Percentiles rank a stretch among this genome's conserved stretches.
phyloP scores from a whole-genome alignment of 192 early-diverging fungal genomes.

The Funneliformis mosseae region DNA sequence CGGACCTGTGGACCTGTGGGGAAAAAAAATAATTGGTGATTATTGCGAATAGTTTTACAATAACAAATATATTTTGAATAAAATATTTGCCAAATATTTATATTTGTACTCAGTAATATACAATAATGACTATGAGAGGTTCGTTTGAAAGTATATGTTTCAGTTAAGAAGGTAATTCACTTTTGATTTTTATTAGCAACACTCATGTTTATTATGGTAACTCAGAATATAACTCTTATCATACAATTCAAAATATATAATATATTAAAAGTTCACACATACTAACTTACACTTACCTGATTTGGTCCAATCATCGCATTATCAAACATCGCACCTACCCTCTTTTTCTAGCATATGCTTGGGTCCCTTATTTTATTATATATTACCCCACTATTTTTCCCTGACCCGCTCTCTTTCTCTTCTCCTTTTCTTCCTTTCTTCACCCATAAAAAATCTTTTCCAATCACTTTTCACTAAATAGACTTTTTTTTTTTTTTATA shows the following conservation, averaged over 20 bases:
- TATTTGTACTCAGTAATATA: conserved; percentile 4
- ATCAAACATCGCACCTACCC: not conserved
- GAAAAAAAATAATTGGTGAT: not conserved
- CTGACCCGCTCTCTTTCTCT: not conserved
- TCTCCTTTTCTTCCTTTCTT: not conserved
- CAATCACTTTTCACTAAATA: conserved; percentile 11
- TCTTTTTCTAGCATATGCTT: not conserved
- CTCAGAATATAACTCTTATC: not conserved
- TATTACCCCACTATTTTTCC: not conserved
- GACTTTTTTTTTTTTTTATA: conserved; percentile 8
- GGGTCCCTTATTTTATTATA: conserved; percentile 18
- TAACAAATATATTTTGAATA: not conserved
- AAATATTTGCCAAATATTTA: conserved; percentile 24
- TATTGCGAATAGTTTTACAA: not conserved
- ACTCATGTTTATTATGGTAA: not conserved
- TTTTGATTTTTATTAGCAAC: not conserved
- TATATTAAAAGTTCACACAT: not conserved
- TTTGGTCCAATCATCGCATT: not conserved
- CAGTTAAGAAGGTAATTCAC: not conserved
- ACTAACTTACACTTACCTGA: not conserved
- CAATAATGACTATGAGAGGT: conserved; percentile 16
- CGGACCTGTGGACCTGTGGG: not conserved
- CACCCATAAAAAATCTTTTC: not conserved
- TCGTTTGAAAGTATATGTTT: not conserved
- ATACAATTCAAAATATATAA: not conserved